Evolutionary conservation across 1,284 basidiomycete genomes (phyloP).

Genomic region (Leccinum pachyderme): DNA sequence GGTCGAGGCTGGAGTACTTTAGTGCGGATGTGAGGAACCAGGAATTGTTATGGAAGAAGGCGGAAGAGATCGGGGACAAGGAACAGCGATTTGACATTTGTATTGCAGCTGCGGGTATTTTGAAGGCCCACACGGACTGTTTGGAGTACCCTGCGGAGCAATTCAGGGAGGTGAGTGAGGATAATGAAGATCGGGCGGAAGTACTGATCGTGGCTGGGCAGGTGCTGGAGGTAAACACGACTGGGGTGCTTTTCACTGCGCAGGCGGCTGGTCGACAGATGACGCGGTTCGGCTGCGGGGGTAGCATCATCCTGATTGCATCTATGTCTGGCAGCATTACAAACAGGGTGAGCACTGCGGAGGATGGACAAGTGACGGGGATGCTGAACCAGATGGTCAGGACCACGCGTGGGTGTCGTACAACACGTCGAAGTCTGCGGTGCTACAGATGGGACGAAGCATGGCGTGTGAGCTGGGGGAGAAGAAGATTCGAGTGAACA

Average conservation of each 20-base stretch:
- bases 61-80: conserved; percentile 58
- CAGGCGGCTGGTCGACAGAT: conserved; percentile 80
- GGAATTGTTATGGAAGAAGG: conserved; percentile 51
- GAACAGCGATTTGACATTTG: conserved; percentile 72
- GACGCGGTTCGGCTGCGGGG: conserved; percentile 65
- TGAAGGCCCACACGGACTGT: conserved; percentile 61
- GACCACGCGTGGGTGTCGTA: conserved; percentile 77
- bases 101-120: conserved; percentile 76
- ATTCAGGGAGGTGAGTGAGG: conserved; percentile 58
- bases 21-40: conserved; percentile 66
- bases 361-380: not conserved
- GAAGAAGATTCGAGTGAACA: conserved; percentile 71
- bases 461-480: conserved; percentile 81
- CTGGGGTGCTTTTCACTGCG: conserved; percentile 75
- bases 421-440: conserved; percentile 80
- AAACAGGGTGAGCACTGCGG: conserved; percentile 55
- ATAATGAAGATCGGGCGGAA: too few relatives aligned
- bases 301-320: conserved; percentile 78
- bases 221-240: conserved; percentile 76
- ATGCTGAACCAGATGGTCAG: conserved; percentile 32
- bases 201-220: conserved; percentile 22
- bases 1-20: conserved; percentile 63
- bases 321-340: conserved; percentile 87
- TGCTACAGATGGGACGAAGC: conserved; percentile 80
- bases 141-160: conserved; percentile 69